phyloP scores from a whole-genome alignment of 1,284 basidiomycete species.

The Kwoniella shivajii region DNA sequence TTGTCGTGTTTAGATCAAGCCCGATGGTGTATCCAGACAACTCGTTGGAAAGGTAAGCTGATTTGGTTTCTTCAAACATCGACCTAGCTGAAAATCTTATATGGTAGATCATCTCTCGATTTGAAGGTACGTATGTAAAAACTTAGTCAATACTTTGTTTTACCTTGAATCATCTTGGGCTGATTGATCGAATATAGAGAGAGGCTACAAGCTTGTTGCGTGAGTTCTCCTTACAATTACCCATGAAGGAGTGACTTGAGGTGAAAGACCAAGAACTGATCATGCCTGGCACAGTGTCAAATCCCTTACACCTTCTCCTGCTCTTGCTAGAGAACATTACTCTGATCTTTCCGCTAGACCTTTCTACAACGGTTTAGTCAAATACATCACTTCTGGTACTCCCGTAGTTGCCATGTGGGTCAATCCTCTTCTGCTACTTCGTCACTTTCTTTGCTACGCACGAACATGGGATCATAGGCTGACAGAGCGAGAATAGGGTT shows the following conservation, averaged over 20 bases:
- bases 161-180: no score
- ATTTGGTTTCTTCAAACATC: not conserved
- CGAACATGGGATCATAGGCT: not conserved
- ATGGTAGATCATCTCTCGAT: conserved; percentile 43
- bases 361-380: conserved; percentile 49
- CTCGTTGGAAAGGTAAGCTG: conserved; percentile 47
- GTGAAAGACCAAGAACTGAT: conserved; percentile 7
- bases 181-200: conserved; percentile 24
- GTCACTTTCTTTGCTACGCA: not conserved
- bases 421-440: not conserved
- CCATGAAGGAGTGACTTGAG: not conserved
- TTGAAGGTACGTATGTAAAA: conserved; percentile 36
- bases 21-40: conserved; percentile 50
- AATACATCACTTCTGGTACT: conserved; percentile 52
- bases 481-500: conserved; percentile 25
- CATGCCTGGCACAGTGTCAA: conserved; percentile 36
- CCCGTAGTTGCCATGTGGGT: conserved; percentile 52
- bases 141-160: not conserved
- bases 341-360: conserved; percentile 45
- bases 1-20: conserved; percentile 40
- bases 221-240: conserved; percentile 7
- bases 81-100: conserved; percentile 8
- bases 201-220: conserved; percentile 53
- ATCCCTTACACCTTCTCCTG: conserved; percentile 46
- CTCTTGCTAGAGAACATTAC: conserved; percentile 51